Conservation (phyloP, 2,329 filamentous ascomycete species). For the Rhinocladiella similis region DNA sequence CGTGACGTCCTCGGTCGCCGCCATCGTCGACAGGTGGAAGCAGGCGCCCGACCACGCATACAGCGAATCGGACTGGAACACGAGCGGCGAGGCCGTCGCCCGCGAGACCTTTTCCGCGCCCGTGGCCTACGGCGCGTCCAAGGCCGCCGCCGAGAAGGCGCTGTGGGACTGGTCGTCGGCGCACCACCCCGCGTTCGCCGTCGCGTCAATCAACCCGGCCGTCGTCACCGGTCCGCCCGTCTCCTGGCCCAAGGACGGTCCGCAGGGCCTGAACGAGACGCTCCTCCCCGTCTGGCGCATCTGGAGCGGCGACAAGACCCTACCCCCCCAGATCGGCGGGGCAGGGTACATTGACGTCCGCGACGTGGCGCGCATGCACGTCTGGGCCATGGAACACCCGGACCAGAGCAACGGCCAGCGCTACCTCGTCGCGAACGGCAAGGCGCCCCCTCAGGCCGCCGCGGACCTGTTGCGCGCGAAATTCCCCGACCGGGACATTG, state of each 20-base stretch:
- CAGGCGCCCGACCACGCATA: constrained; percentile 30
- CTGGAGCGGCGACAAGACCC: constrained; percentile 17
- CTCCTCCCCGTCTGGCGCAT: constrained; percentile 29
- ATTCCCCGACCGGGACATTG: constrained; percentile 23
- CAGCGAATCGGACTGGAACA: constrained; percentile 38
- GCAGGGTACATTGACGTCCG: constrained; percentile 30
- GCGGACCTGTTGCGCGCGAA: constrained; percentile 26
- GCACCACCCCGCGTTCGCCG: constrained; percentile 18
- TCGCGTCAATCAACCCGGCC: constrained; percentile 26
- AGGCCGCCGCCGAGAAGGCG: constrained; percentile 26
- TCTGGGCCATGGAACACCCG: constrained; percentile 28
- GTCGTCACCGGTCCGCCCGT: constrained; percentile 31
- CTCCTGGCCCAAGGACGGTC: constrained; percentile 19
- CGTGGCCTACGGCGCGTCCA: constrained; percentile 29
- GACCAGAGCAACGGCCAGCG: constrained; percentile 22
- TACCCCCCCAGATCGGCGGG: constrained; percentile 28
- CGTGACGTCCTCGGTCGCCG: constrained; percentile 29
- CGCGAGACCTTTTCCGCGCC: constrained; percentile 24
- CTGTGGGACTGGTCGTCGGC: constrained; percentile 25
- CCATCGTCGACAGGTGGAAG: constrained; percentile 26
- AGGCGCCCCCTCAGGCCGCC: constrained; percentile 29
- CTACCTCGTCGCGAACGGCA: constrained; percentile 27
- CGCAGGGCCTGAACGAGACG: constrained; percentile 28
- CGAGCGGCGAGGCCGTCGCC: constrained; percentile 36
- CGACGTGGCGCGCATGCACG: constrained; percentile 28